Evolutionary conservation across 2,329 filamentous ascomycete genomes (phyloP), one percentile per base, ranked within the genome.

Genomic region (Zasmidium cellare): DNA sequence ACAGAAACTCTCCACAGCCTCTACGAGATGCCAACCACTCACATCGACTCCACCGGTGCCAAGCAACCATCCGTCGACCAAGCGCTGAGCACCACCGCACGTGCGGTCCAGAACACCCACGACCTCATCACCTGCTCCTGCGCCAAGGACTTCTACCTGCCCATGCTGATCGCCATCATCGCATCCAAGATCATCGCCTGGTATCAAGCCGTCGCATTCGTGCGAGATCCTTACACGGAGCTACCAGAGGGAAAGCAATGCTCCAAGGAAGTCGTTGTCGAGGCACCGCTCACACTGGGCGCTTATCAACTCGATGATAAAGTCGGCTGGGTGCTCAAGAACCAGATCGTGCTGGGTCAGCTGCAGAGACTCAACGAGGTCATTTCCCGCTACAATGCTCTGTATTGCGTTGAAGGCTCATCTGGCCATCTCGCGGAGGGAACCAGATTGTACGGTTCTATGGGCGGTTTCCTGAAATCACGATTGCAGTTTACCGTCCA

Each of bases 331-430:
- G 49, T 54, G 7, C 44, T 64, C 1, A 62, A 60, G 53, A 60
- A 64, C 48, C 62, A 62, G 22, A 58, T 64, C 41, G 57, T 62
- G 18, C 46, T 60, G 24, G 62, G 57, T 12, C 62, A 64, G 12
- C 31, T 64, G 31, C 59, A 62, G 44, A 51, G 56, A n/a, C 25
- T 64, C 22, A 60, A 46, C 25, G 59, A 62, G 3, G 47, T 58
- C 28, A 48, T 62, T 16, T 12, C 38, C 22, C 48, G 31, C 2
- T 63, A 53, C 22, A 41, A 61, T 25, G 44, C 49, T 19, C 46
- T 51, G 18, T 59, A 55, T 23, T 58, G 56, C 16, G 41, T 20
- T n/a, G 46, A 57, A n/a, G 35, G 44, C 20, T 44, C 28, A 14
- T 20, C 46, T 2, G 35, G 48, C 14, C 31, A 52, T 28, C 52